phyloP scores from a whole-genome alignment of 352 stramenopile genomes.

The Phytophthora parvispora region DNA sequence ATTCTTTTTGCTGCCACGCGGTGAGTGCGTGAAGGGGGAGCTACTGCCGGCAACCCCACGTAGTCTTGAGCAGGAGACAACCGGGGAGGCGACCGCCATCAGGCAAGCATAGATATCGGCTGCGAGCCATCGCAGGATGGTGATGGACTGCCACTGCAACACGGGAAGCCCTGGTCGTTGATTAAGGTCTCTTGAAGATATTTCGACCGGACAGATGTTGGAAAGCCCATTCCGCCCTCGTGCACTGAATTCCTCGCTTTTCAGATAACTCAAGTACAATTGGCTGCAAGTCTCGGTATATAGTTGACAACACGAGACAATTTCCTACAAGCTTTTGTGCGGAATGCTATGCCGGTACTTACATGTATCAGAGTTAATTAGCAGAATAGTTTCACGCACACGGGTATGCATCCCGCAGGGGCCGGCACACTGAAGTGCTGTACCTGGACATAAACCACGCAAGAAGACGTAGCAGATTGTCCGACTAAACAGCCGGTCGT shows the following conservation, averaged over 20 bases:
- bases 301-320: too few relatives aligned
- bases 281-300: too few relatives aligned
- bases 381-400: background rate
- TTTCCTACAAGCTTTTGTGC: background rate
- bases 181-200: conserved; percentile 31
- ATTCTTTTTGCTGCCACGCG: background rate
- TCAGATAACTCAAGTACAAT: background rate
- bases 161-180: conserved; percentile 10
- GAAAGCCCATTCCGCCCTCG: conserved; percentile 15
- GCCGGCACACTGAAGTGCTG: background rate
- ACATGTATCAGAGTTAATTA: background rate
- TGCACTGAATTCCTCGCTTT: conserved; percentile 5
- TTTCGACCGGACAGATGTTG: conserved; percentile 22
- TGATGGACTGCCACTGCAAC: conserved; percentile 31
- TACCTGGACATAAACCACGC: conserved; percentile 6
- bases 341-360: background rate
- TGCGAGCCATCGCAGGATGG: conserved; percentile 27
- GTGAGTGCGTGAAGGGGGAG: background rate
- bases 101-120: conserved; percentile 18
- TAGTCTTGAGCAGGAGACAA: background rate
- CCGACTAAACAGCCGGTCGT: conserved; percentile 1
- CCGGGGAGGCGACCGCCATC: background rate
- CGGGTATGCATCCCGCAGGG: too few relatives aligned
- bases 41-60: background rate
- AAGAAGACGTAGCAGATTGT: background rate